A percentile compares a stretch with the other conserved stretches of the same genome.
phyloP scores from a whole-genome alignment of 306 rosid species.

The Rosa lucieae region DNA sequence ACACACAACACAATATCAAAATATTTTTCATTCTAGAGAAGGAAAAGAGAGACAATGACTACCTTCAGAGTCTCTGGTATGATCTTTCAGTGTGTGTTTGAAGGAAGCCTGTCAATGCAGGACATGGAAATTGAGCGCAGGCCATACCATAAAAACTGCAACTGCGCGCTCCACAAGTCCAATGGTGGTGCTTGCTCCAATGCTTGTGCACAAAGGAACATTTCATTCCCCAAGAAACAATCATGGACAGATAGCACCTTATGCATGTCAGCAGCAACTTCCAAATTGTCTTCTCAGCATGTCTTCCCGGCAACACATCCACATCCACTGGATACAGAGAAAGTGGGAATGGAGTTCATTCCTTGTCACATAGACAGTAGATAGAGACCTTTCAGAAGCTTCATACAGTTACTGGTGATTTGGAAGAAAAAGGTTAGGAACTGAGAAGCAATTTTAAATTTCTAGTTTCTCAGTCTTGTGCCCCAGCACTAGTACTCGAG shows the following conservation, averaged over 20 bases:
- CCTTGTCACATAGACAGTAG: constrained; percentile 1
- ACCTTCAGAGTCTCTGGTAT: constrained; percentile 36
- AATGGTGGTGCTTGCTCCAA: neutral
- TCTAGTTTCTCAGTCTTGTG: neutral
- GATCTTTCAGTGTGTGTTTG: constrained; percentile 47
- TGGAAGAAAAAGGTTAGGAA: neutral
- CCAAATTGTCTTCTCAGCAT: neutral
- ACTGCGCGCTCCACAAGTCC: constrained; percentile 29
- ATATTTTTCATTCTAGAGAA: neutral
- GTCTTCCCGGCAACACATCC: neutral
- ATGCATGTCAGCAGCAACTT: neutral
- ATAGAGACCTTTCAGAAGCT: neutral
- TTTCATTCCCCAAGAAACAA: constrained; percentile 37
- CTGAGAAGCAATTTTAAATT: neutral
- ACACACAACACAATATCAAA: neutral
- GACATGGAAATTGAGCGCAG: constrained; percentile 55
- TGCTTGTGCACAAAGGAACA: constrained; percentile 4
- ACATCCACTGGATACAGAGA: neutral
- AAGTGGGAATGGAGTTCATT: neutral
- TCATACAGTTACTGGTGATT: neutral
- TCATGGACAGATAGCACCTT: neutral
- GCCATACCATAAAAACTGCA: constrained; percentile 61
- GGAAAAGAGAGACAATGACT: constrained; percentile 26
- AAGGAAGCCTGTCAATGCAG: constrained; percentile 52
- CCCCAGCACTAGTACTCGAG: neutral